Conservation (phyloP, 164 flowering plant species). For the Tinospora cordifolia region DNA sequence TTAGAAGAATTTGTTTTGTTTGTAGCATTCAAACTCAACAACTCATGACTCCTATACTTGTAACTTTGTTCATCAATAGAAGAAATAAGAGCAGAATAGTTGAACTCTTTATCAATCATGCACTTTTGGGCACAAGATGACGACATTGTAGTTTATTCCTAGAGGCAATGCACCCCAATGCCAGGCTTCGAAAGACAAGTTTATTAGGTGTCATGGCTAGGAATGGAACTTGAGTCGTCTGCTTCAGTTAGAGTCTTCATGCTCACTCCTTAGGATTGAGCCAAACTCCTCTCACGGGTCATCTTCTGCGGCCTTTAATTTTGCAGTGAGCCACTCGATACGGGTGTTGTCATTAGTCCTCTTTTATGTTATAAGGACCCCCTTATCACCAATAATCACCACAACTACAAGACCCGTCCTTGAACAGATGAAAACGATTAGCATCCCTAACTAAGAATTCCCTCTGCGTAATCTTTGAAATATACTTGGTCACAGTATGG, state of each 20-base stretch:
- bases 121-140: no score
- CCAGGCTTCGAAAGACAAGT: no score
- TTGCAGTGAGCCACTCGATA: no score
- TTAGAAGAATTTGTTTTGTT: background rate
- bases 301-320: no score
- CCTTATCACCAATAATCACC: conserved; percentile 37
- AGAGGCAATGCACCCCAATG: no score
- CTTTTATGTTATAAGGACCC: background rate
- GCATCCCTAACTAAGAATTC: conserved; percentile 42
- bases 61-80: background rate
- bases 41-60: background rate
- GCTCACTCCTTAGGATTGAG: no score
- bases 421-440: conserved; percentile 42
- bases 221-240: no score
- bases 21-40: background rate
- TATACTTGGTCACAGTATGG: conserved; percentile 36
- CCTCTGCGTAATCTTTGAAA: conserved; percentile 33
- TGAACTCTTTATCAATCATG: background rate
- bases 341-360: no score
- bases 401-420: conserved; percentile 39
- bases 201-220: no score
- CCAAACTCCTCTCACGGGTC: no score
- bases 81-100: background rate
- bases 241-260: no score
- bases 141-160: no score